Conservation (phyloP, 345 rosid genomes). For the Moringa oleifera region DNA sequence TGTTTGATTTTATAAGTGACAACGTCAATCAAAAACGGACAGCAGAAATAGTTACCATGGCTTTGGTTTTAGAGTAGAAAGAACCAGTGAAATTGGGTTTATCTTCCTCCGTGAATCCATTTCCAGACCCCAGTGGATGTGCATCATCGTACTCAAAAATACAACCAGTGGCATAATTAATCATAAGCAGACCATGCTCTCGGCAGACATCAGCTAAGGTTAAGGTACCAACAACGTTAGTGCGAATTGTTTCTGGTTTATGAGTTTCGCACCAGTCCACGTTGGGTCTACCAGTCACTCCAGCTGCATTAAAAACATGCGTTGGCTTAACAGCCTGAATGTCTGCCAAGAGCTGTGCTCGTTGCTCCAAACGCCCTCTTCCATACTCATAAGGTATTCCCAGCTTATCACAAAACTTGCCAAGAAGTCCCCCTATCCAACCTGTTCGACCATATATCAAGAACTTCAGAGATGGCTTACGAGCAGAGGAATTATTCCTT, state of each 20-base stretch:
- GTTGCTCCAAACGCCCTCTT: constrained; percentile 63
- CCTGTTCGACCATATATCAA: constrained; percentile 74
- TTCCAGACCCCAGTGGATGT: constrained; percentile 57
- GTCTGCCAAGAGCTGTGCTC: constrained; percentile 55
- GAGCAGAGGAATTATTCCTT: constrained; percentile 28
- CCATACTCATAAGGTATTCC: constrained; percentile 65
- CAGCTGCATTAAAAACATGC: constrained; percentile 80
- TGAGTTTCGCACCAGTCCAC: constrained; percentile 85
- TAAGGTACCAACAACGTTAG: constrained; percentile 71
- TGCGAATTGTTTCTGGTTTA: constrained; percentile 61
- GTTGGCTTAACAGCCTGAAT: constrained; percentile 55
- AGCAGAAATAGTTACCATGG: constrained; percentile 42
- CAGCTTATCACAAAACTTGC: constrained; percentile 64
- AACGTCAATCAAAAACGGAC: neutral
- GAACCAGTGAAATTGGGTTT: constrained; percentile 67
- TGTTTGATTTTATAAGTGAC: neutral
- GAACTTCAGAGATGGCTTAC: constrained; percentile 51
- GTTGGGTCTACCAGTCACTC: constrained; percentile 75
- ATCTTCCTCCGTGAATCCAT: constrained; percentile 69
- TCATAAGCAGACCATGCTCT: constrained; percentile 56
- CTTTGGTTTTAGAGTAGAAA: constrained; percentile 80
- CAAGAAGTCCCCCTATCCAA: constrained; percentile 77
- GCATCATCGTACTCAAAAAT: constrained; percentile 65
- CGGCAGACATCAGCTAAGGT: constrained; percentile 76
- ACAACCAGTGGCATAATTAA: constrained; percentile 80